A percentile compares a stretch with the other conserved stretches of the same genome.
Evolutionary conservation across 331 rosid species (phyloP).

Genomic region (Stylosanthes scabra): DNA sequence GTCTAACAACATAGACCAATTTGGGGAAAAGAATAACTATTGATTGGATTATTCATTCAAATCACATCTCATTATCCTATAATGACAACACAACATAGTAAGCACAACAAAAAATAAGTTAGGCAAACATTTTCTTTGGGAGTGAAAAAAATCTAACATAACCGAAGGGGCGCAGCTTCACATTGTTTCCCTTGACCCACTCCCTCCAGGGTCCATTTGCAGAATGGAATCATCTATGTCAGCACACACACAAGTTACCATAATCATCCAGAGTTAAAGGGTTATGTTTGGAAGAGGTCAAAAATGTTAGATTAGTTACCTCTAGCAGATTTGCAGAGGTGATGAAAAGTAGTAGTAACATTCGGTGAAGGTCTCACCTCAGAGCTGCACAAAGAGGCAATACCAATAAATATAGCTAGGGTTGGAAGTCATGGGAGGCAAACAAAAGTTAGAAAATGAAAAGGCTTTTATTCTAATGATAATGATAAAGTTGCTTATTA

Average conservation of each 20-base stretch:
- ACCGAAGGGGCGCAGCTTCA: constrained; percentile 13
- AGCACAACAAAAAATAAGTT: no score
- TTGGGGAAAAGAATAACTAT: not conserved
- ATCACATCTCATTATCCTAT: no score
- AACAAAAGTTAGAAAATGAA: not conserved
- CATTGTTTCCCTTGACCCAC: constrained; percentile 5
- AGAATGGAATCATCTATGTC: constrained; percentile 22
- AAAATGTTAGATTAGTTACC: constrained; percentile 72
- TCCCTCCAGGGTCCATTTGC: not conserved
- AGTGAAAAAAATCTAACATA: not conserved
- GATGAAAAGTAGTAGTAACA: constrained; percentile 24
- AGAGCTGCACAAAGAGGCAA: constrained; percentile 64
- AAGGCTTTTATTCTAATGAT: constrained; percentile 13
- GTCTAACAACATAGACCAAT: not conserved
- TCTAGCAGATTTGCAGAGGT: constrained; percentile 67
- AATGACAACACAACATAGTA: no score
- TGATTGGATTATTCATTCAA: no score
- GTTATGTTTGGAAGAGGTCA: constrained; percentile 3
- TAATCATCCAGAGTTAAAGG: not conserved
- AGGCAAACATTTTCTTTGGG: no score
- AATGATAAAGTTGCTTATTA: constrained; percentile 28
- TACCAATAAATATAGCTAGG: constrained; percentile 48
- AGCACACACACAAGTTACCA: constrained; percentile 22
- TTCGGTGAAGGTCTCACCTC: constrained; percentile 60
- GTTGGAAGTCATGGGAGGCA: constrained; percentile 43